A percentile compares a stretch with the other conserved stretches of the same genome.
phyloP scores from a whole-genome alignment of 2,329 filamentous ascomycete species.

The Metarhizium brunneum region DNA sequence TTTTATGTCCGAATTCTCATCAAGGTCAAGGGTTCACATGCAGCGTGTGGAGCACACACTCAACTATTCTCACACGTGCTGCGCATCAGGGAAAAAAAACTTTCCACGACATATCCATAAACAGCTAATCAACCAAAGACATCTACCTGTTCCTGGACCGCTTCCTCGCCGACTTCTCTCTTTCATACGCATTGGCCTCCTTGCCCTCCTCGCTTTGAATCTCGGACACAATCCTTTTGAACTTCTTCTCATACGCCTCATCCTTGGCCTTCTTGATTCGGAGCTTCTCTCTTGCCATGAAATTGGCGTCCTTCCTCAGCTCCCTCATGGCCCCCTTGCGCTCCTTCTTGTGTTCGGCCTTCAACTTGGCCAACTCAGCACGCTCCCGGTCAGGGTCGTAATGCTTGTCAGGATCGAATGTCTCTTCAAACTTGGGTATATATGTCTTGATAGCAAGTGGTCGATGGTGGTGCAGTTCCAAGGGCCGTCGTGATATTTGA shows the following conservation, averaged over 20 bases:
- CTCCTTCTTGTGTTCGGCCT: constrained; percentile 88
- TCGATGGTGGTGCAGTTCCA: constrained; percentile 81
- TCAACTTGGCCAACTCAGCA: constrained; percentile 73
- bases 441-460: constrained; percentile 80
- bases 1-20: too few relatives aligned
- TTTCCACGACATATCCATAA: neutral
- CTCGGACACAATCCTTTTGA: constrained; percentile 81
- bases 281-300: constrained; percentile 84
- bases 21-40: neutral
- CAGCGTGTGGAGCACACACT: neutral
- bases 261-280: constrained; percentile 90
- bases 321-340: constrained; percentile 91
- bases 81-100: neutral
- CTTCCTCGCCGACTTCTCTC: constrained; percentile 70
- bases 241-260: constrained; percentile 92
- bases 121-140: neutral
- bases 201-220: constrained; percentile 90
- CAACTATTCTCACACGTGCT: neutral
- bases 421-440: constrained; percentile 92
- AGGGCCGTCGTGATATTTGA: constrained; percentile 60
- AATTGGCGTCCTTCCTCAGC: constrained; percentile 88
- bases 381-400: constrained; percentile 94
- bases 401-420: constrained; percentile 89
- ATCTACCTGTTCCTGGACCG: constrained; percentile 41
- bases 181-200: constrained; percentile 81